These are phyloP conservation scores for Vigna hirtella DNA, from an alignment of 306 rosid genomes.

Conservation along the genomic window DNA sequence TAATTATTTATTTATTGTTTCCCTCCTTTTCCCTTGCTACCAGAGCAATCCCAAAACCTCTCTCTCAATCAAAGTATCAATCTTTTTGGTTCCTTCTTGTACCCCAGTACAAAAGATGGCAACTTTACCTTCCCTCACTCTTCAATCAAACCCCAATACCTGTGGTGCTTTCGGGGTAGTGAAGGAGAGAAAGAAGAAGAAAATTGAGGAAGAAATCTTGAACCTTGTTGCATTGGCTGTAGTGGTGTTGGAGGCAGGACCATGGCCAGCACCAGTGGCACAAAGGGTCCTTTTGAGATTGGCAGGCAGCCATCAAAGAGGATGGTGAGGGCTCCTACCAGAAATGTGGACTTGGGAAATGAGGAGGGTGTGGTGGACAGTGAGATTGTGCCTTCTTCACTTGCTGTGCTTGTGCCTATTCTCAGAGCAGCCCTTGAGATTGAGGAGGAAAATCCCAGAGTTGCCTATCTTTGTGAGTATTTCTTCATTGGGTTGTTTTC, in stretches of 20 bases:
- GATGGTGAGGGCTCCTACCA: conserved; percentile 57
- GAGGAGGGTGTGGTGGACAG: conserved; percentile 68
- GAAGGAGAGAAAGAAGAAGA: conserved; percentile 28
- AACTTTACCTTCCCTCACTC: conserved; percentile 49
- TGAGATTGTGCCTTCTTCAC: conserved; percentile 78
- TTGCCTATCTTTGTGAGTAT: conserved; percentile 89
- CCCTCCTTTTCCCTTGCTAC: conserved; percentile 52
- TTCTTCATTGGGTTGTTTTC: neutral
- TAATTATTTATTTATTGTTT: conserved; percentile 45
- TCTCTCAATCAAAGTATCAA: conserved; percentile 74
- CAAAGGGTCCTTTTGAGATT: conserved; percentile 58
- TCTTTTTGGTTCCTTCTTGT: conserved; percentile 46
- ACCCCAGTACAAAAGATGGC: conserved; percentile 52
- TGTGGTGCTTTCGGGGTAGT: conserved; percentile 31
- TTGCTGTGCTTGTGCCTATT: conserved; percentile 73
- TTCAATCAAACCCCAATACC: conserved; percentile 38
- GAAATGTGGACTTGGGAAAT: conserved; percentile 54
- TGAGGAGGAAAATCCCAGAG: conserved; percentile 71
- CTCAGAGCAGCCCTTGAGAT: conserved; percentile 92
- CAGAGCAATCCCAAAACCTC: conserved; percentile 71
- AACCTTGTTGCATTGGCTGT: conserved; percentile 16
- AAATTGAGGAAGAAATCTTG: conserved; percentile 22
- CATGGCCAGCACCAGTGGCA: conserved; percentile 93
- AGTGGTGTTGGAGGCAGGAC: conserved; percentile 34
- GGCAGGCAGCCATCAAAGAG: conserved; percentile 58